phyloP scores from a whole-genome alignment of 2,329 filamentous ascomycete species.

The Cercospora nicotianae region DNA sequence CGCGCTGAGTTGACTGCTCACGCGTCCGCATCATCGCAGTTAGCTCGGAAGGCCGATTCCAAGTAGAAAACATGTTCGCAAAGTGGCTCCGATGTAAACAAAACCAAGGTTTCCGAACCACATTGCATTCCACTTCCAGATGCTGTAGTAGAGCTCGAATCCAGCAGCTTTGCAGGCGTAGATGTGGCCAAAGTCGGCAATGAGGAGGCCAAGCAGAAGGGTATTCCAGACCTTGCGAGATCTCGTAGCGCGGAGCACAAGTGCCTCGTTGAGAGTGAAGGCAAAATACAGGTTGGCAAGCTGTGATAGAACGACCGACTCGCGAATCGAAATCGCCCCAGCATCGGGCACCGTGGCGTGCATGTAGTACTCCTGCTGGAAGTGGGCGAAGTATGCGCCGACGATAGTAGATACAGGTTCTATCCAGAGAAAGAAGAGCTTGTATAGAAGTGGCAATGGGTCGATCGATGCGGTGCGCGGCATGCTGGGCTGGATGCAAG shows the following conservation, averaged over 20 bases:
- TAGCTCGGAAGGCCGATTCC: constrained; percentile 30
- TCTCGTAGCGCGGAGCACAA: constrained; percentile 68
- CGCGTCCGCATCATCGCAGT: neutral
- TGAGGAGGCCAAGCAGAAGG: constrained; percentile 64
- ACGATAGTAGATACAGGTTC: constrained; percentile 60
- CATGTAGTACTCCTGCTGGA: constrained; percentile 60
- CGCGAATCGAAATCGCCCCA: constrained; percentile 56
- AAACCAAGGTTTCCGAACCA: constrained; percentile 39
- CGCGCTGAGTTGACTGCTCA: neutral
- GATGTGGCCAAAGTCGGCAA: constrained; percentile 76
- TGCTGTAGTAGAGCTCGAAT: constrained; percentile 46
- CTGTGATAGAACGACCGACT: constrained; percentile 66
- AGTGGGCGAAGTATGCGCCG: constrained; percentile 56
- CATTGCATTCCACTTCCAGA: constrained; percentile 41
- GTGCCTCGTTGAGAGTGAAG: constrained; percentile 73
- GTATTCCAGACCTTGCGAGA: constrained; percentile 70
- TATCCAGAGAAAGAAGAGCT: constrained; percentile 72
- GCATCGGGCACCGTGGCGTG: constrained; percentile 45
- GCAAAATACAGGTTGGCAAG: constrained; percentile 76
- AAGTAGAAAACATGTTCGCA: constrained; percentile 37
- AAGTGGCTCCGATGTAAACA: constrained; percentile 40
- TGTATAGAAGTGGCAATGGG: constrained; percentile 61
- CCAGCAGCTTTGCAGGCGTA: constrained; percentile 65
- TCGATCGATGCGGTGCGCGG: constrained; percentile 7
- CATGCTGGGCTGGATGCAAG: constrained; percentile 2